phyloP scores from a whole-genome alignment of 306 rosid genomes.

The Dryas drummondii region DNA sequence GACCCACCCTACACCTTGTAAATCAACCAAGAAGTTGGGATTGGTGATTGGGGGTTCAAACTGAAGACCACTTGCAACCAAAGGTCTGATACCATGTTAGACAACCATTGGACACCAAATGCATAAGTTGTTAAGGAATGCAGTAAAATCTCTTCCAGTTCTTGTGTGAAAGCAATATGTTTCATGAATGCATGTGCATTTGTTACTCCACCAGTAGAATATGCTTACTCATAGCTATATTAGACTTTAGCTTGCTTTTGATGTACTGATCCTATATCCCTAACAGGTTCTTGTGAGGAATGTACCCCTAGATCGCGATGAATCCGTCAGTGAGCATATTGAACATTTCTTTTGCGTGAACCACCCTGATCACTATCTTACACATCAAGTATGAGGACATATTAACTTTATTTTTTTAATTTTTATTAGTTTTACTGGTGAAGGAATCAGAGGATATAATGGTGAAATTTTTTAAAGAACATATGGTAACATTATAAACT shows the following conservation, averaged over 20 bases:
- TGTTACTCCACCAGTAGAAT: not conserved
- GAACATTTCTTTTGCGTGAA: slow-evolving; percentile 93
- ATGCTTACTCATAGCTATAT: not conserved
- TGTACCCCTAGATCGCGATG: slow-evolving; percentile 89
- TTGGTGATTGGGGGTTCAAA: too few species aligned
- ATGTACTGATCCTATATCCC: slow-evolving; percentile 15
- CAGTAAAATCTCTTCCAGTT: too few species aligned
- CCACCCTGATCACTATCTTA: slow-evolving; percentile 83
- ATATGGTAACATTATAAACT: not conserved
- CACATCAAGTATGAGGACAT: slow-evolving; percentile 65
- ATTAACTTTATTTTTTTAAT: not conserved
- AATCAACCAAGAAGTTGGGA: too few species aligned
- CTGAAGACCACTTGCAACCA: too few species aligned
- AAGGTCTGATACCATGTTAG: too few species aligned
- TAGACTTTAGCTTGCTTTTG: slow-evolving; percentile 7
- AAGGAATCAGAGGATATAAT: slow-evolving; percentile 4
- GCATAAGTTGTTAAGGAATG: too few species aligned
- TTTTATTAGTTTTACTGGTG: not conserved
- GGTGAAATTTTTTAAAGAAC: not conserved
- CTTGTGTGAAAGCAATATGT: not conserved
- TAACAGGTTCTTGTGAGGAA: slow-evolving; percentile 81
- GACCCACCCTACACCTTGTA: too few species aligned
- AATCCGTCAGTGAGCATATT: slow-evolving; percentile 79
- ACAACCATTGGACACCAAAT: too few species aligned
- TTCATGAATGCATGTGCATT: not conserved